Evolutionary conservation across 208 protist species (phyloP).

Genomic region (Wallacemonas sp.): DNA sequence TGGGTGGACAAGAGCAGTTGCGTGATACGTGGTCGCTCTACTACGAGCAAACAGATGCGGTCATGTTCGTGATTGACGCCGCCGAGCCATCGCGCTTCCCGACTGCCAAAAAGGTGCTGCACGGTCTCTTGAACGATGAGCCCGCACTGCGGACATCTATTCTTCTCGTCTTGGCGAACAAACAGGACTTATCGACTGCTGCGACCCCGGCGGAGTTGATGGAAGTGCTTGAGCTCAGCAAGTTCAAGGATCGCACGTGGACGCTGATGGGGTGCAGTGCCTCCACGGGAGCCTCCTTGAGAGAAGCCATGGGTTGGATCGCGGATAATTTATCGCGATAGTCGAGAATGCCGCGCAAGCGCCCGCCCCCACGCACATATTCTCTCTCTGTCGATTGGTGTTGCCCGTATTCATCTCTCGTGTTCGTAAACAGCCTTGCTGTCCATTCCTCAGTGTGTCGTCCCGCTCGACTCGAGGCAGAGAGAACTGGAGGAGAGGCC

Average conservation of each 20-base stretch:
- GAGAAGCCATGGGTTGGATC: constrained; percentile 93
- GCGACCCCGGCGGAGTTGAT: constrained; percentile 82
- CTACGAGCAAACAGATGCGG: constrained; percentile 94
- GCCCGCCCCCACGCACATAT: too few species aligned
- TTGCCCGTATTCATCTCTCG: too few species aligned
- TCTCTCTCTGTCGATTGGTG: too few species aligned
- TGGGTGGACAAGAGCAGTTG: constrained; percentile 94
- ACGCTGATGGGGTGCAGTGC: constrained; percentile 95
- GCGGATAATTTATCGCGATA: constrained; percentile 53
- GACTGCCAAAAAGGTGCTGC: constrained; percentile 82
- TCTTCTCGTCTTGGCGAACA: constrained; percentile 96
- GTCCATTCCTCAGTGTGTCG: too few species aligned
- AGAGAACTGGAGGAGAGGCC: too few species aligned
- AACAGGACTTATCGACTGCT: constrained; percentile 93
- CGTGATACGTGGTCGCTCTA: constrained; percentile 95
- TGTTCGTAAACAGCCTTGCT: too few species aligned
- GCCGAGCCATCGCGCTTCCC: constrained; percentile 77
- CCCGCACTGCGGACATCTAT: constrained; percentile 79
- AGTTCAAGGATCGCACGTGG: constrained; percentile 91
- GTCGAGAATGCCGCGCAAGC: too few species aligned
- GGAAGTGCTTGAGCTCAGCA: constrained; percentile 82
- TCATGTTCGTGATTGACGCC: constrained; percentile 94
- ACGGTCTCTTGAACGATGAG: constrained; percentile 79
- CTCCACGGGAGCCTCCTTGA: constrained; percentile 87
- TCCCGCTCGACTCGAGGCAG: too few species aligned